Percentiles rank a stretch among this genome's conserved stretches.
phyloP scores from a whole-genome alignment of 768 basidiomycete species.

The Hortiboletus campestris region DNA sequence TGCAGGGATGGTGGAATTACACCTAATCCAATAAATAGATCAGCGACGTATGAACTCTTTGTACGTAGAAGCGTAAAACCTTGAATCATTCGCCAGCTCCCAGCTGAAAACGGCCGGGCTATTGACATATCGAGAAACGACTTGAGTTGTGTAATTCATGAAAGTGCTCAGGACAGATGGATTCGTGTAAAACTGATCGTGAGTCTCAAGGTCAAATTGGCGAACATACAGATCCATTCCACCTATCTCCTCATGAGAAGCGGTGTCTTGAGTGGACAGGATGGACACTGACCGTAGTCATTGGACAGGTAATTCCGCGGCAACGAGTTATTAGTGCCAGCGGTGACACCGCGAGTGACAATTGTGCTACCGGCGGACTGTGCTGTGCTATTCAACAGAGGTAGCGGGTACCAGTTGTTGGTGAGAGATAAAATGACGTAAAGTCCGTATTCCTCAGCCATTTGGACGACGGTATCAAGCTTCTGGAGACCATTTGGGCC shows the following conservation, averaged over 20 bases:
- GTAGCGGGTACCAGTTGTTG: slow-evolving; percentile 57
- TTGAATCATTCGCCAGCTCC: slow-evolving; percentile 68
- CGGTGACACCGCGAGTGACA: slow-evolving; percentile 25
- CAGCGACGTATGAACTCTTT: neutral
- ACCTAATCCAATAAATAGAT: slow-evolving; percentile 36
- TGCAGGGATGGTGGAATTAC: slow-evolving; percentile 51
- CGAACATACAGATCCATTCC: slow-evolving; percentile 69
- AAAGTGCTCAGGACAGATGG: slow-evolving; percentile 48
- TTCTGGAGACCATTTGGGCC: slow-evolving; percentile 63
- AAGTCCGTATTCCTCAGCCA: slow-evolving; percentile 54
- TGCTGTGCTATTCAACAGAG: slow-evolving; percentile 28
- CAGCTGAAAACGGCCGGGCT: slow-evolving; percentile 52
- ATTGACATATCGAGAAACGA: slow-evolving; percentile 56
- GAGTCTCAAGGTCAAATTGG: slow-evolving; percentile 38
- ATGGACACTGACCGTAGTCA: slow-evolving; percentile 47
- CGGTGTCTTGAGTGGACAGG: neutral
- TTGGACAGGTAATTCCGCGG: slow-evolving; percentile 59
- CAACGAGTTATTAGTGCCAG: slow-evolving; percentile 37
- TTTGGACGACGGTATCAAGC: slow-evolving; percentile 53
- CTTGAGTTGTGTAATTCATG: slow-evolving; percentile 53
- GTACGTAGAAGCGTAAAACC: slow-evolving; percentile 33
- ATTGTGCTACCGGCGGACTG: slow-evolving; percentile 1
- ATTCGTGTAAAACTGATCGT: slow-evolving; percentile 62
- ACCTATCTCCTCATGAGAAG: slow-evolving; percentile 35
- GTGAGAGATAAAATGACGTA: slow-evolving; percentile 56